Evolutionary conservation across 768 basidiomycete genomes (phyloP).

Genomic region (Coprinopsis sp.): DNA sequence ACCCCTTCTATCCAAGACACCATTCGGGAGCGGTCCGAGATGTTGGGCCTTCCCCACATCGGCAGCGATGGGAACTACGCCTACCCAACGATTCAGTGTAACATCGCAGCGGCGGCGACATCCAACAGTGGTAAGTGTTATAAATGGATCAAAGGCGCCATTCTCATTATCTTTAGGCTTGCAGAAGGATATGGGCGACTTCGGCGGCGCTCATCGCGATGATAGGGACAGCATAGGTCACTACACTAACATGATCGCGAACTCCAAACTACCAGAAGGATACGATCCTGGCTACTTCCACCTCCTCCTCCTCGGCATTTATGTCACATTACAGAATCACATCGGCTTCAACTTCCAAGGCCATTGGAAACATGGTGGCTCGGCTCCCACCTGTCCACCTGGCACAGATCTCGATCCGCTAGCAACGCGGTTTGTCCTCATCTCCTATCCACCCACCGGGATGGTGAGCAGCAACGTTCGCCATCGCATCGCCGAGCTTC

Average conservation of each 20-base stretch:
- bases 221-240: not conserved
- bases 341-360: not conserved
- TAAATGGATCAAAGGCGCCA: not conserved
- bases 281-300: slow-evolving; percentile 1
- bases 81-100: not conserved
- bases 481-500: not conserved
- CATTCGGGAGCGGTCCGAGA: not conserved
- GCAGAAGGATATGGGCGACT: not conserved
- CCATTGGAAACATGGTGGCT: not conserved
- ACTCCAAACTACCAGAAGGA: not conserved
- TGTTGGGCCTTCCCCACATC: not conserved
- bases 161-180: not conserved
- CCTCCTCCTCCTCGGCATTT: not conserved
- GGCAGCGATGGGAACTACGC: not conserved
- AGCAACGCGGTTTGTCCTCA: not conserved
- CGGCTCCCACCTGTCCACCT: not conserved
- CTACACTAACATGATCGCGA: not conserved
- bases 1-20: not conserved
- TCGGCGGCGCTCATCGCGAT: not conserved
- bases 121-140: not conserved
- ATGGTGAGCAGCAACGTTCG: not conserved
- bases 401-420: not conserved
- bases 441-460: not conserved
- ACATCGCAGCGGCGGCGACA: not conserved
- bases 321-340: not conserved